Percentiles rank a stretch among this genome's conserved stretches.
These are phyloP conservation scores for Flaveria linearis DNA, from an alignment of 129 eudicot species.

Conservation along the genomic window DNA sequence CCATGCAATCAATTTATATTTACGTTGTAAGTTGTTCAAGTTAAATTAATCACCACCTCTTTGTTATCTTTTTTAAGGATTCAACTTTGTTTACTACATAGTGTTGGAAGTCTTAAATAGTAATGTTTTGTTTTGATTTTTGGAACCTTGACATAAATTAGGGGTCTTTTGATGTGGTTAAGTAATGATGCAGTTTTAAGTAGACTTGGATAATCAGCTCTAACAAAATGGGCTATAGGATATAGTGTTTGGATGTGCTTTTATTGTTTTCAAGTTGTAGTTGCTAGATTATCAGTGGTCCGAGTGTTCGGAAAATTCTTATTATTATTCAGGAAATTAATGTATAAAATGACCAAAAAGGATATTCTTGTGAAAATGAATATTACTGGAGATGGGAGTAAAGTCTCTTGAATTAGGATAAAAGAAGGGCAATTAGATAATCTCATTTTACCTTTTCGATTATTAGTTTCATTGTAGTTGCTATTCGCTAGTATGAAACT, in stretches of 20 bases:
- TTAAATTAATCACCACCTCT: neutral
- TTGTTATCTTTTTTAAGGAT: neutral
- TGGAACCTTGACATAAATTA: neutral
- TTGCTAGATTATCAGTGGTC: too few species aligned
- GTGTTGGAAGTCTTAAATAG: neutral
- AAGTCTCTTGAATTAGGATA: neutral
- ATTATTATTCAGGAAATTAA: neutral
- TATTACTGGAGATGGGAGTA: neutral
- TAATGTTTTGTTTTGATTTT: neutral
- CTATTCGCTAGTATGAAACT: neutral
- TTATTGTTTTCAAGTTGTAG: neutral
- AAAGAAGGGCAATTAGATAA: neutral
- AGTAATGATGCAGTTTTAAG: neutral
- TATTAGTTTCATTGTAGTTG: neutral
- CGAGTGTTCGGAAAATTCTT: neutral
- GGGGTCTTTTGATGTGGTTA: neutral
- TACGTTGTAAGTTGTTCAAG: conserved; percentile 60
- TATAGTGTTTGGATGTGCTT: neutral
- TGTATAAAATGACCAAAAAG: neutral
- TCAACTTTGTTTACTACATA: neutral
- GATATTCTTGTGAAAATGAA: neutral
- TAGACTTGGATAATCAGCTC: neutral
- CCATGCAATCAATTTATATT: conserved; percentile 85
- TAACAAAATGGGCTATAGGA: neutral
- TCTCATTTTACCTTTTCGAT: neutral